Percentiles rank a stretch among this genome's conserved stretches.
Conservation (phyloP, 345 rosid species). For the Hibiscus tridactylites region DNA sequence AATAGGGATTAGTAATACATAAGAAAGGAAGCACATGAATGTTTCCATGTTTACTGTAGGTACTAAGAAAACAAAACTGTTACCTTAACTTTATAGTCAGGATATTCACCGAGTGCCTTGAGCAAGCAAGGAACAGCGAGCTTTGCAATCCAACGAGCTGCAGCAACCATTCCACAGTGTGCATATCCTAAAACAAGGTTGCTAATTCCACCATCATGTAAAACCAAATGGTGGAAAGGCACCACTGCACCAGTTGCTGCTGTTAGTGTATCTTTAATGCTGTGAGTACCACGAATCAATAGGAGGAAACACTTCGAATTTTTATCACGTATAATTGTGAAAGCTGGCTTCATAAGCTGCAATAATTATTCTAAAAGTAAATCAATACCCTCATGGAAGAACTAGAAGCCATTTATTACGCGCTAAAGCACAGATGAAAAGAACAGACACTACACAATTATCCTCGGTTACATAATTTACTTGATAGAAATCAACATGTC, state of each 20-base stretch:
- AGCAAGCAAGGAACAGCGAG: conserved; percentile 73
- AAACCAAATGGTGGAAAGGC: conserved; percentile 95
- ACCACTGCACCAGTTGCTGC: conserved; percentile 98
- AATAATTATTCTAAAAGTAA: conserved; percentile 4
- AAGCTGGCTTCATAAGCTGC: conserved; percentile 97
- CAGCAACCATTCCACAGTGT: conserved; percentile 99
- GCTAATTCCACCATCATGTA: conserved; percentile 91
- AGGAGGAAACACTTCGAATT: conserved; percentile 58
- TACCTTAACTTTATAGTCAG: conserved; percentile 78
- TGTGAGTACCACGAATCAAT: conserved; percentile 90
- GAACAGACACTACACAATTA: no score
- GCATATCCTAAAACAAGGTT: conserved; percentile 95
- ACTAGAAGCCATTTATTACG: no score
- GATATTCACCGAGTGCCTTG: conserved; percentile 59
- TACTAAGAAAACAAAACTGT: no score
- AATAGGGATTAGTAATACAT: no score
- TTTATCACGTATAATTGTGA: conserved; percentile 72
- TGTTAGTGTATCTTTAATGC: conserved; percentile 94
- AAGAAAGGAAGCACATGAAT: no score
- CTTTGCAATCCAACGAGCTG: conserved; percentile 98
- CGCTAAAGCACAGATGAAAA: no score
- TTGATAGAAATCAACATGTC: no score
- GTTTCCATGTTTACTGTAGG: no score
- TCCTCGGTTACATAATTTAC: no score
- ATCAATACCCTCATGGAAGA: no score